Evolutionary conservation across 2,329 filamentous ascomycete genomes (phyloP).

Genomic region (Exophiala bonariae): DNA sequence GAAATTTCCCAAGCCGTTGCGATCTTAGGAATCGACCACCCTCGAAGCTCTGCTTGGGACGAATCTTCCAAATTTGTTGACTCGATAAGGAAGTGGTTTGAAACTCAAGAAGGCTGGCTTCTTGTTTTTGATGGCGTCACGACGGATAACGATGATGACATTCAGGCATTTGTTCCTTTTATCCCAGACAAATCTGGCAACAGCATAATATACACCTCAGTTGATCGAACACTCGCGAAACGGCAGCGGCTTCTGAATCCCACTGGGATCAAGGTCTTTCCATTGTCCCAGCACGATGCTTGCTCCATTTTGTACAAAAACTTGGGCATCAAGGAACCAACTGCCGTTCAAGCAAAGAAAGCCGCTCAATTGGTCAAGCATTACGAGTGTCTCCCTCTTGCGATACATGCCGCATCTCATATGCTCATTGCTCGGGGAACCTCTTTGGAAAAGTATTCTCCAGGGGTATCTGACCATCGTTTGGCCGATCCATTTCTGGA

Average conservation of each 20-base stretch:
- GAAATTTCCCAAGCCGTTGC: slow-evolving; percentile 62
- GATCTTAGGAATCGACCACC: slow-evolving; percentile 43
- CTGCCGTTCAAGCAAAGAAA: slow-evolving; percentile 54
- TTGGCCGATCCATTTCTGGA: slow-evolving; percentile 50
- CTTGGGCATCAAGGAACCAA: slow-evolving; percentile 58
- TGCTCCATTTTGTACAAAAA: slow-evolving; percentile 63
- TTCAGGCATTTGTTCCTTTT: slow-evolving; percentile 55
- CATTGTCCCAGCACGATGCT: slow-evolving; percentile 58
- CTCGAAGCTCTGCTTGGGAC: slow-evolving; percentile 32
- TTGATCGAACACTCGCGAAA: slow-evolving; percentile 59
- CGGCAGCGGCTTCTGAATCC: slow-evolving; percentile 61
- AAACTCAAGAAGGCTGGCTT: slow-evolving; percentile 63
- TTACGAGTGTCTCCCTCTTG: slow-evolving; percentile 65
- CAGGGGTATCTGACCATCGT: slow-evolving; percentile 57
- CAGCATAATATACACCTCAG: slow-evolving; percentile 68
- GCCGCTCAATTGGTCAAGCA: slow-evolving; percentile 63
- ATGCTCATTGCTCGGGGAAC: slow-evolving; percentile 62
- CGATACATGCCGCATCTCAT: slow-evolving; percentile 66
- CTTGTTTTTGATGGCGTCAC: slow-evolving; percentile 67
- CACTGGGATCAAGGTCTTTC: slow-evolving; percentile 56
- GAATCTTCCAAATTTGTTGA: slow-evolving; percentile 51
- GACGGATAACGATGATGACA: slow-evolving; percentile 57
- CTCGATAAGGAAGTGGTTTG: slow-evolving; percentile 63
- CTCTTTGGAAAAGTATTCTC: slow-evolving; percentile 59
- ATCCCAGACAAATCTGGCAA: slow-evolving; percentile 65